These are phyloP conservation scores for Rhizopogon rudus DNA, from an alignment of 768 basidiomycete genomes.

Conservation along the genomic window DNA sequence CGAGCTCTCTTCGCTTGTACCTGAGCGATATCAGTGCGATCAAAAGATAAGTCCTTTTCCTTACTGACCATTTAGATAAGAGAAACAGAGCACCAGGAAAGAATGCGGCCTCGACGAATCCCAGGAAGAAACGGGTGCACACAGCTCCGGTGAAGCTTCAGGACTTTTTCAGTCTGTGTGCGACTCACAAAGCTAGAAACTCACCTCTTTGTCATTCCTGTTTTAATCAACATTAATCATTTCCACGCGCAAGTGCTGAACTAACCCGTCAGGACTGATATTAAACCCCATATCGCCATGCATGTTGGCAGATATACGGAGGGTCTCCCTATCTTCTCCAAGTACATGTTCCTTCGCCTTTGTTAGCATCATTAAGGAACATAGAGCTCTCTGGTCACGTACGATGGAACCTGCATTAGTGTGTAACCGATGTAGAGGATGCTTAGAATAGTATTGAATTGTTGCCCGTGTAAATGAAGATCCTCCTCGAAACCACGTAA, in stretches of 20 bases:
- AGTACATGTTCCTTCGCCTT: conserved; percentile 58
- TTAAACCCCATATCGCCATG: conserved; percentile 69
- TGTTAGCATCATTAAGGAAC: not conserved
- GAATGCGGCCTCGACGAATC: conserved; percentile 70
- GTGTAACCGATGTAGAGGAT: conserved; percentile 71
- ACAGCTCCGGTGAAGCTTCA: conserved; percentile 60
- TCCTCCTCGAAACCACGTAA: conserved; percentile 69
- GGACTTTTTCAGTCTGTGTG: conserved; percentile 1
- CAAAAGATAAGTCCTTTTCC: conserved; percentile 20
- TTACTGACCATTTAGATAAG: conserved; percentile 30
- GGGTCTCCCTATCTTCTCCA: conserved; percentile 63
- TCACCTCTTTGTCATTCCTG: conserved; percentile 39
- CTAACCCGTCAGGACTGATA: conserved; percentile 50
- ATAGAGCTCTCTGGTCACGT: conserved; percentile 18
- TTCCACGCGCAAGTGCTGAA: not conserved
- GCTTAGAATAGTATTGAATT: conserved; percentile 66
- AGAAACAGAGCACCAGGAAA: conserved; percentile 57
- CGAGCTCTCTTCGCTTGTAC: conserved; percentile 73
- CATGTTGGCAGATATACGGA: conserved; percentile 62
- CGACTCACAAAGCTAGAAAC: not conserved
- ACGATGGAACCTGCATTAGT: conserved; percentile 78
- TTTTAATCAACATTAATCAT: not conserved
- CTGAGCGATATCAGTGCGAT: conserved; percentile 50
- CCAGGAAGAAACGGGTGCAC: conserved; percentile 69
- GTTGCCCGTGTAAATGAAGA: conserved; percentile 51